Conservation (phyloP, 805 yeast species). For the Huiozyma naganishii region DNA sequence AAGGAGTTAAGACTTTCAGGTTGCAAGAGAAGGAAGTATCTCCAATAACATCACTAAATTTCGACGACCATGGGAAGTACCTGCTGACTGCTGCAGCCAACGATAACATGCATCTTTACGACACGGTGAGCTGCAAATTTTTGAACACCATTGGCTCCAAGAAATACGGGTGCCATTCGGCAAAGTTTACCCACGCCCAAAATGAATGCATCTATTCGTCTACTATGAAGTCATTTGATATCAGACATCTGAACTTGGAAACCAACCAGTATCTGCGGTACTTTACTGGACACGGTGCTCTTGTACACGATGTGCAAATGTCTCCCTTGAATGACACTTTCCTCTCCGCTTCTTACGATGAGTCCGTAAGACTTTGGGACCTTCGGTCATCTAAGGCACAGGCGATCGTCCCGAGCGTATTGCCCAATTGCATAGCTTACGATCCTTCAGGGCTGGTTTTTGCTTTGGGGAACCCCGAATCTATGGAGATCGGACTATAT, state of each 20-base stretch:
- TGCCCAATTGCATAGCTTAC: constrained; percentile 50
- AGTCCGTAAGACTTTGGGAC: constrained; percentile 84
- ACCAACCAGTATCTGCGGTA: constrained; percentile 76
- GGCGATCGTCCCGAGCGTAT: constrained; percentile 47
- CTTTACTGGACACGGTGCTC: constrained; percentile 76
- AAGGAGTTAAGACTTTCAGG: constrained; percentile 40
- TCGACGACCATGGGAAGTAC: constrained; percentile 74
- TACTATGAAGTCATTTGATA: constrained; percentile 64
- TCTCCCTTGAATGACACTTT: constrained; percentile 58
- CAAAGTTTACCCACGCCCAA: constrained; percentile 68
- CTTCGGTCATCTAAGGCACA: constrained; percentile 53
- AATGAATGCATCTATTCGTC: constrained; percentile 73
- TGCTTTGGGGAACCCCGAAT: constrained; percentile 46
- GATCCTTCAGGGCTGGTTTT: constrained; percentile 82
- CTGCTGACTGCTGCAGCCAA: constrained; percentile 69
- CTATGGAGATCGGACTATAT: constrained; percentile 44
- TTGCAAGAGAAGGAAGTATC: constrained; percentile 38
- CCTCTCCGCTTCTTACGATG: constrained; percentile 61
- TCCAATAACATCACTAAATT: constrained; percentile 60
- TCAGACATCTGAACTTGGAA: constrained; percentile 65
- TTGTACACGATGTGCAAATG: constrained; percentile 63
- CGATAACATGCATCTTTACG: constrained; percentile 76
- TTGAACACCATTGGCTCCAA: constrained; percentile 64
- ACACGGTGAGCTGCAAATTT: constrained; percentile 58
- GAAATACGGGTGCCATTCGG: constrained; percentile 86